Evolutionary conservation across 2,329 filamentous ascomycete genomes (phyloP).

Genomic region (Elsinoe batatas): DNA sequence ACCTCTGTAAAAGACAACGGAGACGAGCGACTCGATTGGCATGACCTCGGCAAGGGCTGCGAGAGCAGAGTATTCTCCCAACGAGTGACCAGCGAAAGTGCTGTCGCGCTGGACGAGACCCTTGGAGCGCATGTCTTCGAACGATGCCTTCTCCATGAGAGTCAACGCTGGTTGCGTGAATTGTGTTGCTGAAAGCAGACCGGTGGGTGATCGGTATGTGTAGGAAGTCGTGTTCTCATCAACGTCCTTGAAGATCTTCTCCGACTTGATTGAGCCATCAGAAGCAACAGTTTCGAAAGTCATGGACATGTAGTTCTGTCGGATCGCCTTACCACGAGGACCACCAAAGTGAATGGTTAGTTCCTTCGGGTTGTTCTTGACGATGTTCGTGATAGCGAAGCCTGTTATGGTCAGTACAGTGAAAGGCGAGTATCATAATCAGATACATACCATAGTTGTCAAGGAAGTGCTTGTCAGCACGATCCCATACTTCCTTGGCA

Average conservation of each 20-base stretch:
- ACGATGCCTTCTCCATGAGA: constrained; percentile 98
- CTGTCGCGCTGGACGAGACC: constrained; percentile 91
- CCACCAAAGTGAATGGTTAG: constrained; percentile 97
- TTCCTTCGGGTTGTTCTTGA: constrained; percentile 99
- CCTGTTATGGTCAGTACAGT: constrained; percentile 38
- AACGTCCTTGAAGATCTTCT: constrained; percentile 99
- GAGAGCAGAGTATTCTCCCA: constrained; percentile 95
- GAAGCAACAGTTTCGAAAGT: constrained; percentile 95
- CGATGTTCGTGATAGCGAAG: constrained; percentile 96
- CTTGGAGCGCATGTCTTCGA: constrained; percentile 97
- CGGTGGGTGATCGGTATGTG: constrained; percentile 91
- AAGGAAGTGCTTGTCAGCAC: constrained; percentile 94
- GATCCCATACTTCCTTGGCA: constrained; percentile 95
- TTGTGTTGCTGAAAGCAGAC: constrained; percentile 90
- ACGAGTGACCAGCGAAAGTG: constrained; percentile 94
- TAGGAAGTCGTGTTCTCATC: constrained; percentile 87
- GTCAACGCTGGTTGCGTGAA: constrained; percentile 97
- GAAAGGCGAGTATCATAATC: neutral
- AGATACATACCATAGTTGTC: constrained; percentile 79
- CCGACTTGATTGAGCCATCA: constrained; percentile 89
- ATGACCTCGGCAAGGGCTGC: constrained; percentile 95
- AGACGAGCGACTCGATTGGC: constrained; percentile 98
- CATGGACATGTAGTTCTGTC: constrained; percentile 99
- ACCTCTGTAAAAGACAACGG: constrained; percentile 97
- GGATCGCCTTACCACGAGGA: constrained; percentile 90